Percentiles rank a stretch among this genome's conserved stretches.
Evolutionary conservation across 441 rosid species (phyloP).

Genomic region (Syzygium malaccense): DNA sequence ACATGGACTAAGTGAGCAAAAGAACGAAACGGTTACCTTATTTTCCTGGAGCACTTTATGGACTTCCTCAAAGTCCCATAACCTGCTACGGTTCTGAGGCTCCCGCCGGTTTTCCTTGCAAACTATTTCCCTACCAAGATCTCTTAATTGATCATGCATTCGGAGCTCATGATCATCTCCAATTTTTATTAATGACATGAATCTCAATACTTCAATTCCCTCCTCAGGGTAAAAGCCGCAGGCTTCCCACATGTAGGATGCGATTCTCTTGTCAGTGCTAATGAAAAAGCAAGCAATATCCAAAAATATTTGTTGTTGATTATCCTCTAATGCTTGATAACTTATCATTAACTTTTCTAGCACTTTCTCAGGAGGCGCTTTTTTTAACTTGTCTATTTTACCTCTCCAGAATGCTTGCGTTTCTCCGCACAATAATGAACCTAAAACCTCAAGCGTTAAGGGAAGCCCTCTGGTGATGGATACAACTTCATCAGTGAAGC

Average conservation of each 20-base stretch:
- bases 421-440: neutral
- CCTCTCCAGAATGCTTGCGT: accelerated
- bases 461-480: neutral
- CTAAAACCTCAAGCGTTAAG: neutral
- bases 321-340: accelerated
- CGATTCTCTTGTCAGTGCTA: accelerated
- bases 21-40: accelerated
- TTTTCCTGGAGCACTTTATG: accelerated
- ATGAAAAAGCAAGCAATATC: neutral
- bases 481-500: accelerated
- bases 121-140: neutral
- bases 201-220: neutral
- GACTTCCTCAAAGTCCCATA: neutral
- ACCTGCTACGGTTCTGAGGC: accelerated
- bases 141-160: neutral
- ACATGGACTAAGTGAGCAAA: neutral
- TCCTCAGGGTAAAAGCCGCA: accelerated
- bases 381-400: accelerated
- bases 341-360: neutral
- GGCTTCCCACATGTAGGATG: neutral
- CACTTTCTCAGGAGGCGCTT: accelerated
- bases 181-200: neutral
- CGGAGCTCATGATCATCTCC: accelerated
- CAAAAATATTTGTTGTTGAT: neutral
- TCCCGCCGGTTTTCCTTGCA: accelerated